Conservation (phyloP, 169 alveolate genomes). For the Plasmodium fragile region DNA sequence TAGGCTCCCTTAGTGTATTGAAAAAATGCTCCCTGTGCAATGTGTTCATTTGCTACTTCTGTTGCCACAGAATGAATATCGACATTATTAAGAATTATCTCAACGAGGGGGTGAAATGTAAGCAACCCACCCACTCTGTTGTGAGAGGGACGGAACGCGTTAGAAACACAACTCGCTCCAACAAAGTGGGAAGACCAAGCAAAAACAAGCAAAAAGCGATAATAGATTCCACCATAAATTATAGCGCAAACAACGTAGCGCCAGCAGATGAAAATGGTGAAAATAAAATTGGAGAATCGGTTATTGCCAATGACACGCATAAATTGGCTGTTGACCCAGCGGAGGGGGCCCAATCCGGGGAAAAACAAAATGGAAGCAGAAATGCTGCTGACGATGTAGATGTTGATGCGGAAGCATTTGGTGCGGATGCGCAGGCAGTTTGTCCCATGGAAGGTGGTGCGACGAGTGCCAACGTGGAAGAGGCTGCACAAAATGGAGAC, state of each 20-base stretch:
- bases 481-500: not conserved
- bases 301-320: not conserved
- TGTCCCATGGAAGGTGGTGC: not conserved
- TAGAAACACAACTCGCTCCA: not conserved
- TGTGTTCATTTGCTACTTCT: slow-evolving; percentile 64
- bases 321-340: not conserved
- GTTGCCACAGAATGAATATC: slow-evolving; percentile 73
- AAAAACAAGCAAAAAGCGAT: not conserved
- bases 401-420: not conserved
- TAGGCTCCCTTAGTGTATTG: slow-evolving; percentile 69
- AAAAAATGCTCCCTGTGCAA: slow-evolving; percentile 59
- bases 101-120: slow-evolving; percentile 7
- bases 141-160: not conserved
- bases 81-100: slow-evolving; percentile 54
- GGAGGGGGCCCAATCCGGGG: not conserved
- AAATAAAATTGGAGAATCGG: not conserved
- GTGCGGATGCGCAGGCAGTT: not conserved
- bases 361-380: not conserved
- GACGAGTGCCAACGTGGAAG: not conserved
- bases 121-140: not conserved
- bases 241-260: not conserved
- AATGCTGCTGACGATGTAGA: not conserved
- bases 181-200: slow-evolving; percentile 31
- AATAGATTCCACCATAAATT: not conserved
- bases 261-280: not conserved